Evolutionary conservation across 2,329 filamentous ascomycete species (phyloP), one percentile per base, ranked within the genome.

Genomic region (Tolypocladium album): DNA sequence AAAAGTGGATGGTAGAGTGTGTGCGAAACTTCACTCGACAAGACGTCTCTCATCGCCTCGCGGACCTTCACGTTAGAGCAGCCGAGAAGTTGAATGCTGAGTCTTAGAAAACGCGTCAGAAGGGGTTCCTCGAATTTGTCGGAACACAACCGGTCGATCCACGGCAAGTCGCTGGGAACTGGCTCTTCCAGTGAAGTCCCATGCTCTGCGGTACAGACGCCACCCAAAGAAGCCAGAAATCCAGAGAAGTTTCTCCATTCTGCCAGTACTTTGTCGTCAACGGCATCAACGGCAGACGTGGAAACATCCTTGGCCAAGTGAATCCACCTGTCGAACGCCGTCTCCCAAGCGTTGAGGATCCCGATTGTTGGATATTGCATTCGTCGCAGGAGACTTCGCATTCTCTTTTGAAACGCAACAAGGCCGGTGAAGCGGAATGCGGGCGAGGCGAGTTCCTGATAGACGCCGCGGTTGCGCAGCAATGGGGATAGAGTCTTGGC

Each of bases 231-330:
- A 6, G 85, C 85, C 13, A 89, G 75, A 63, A 89, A 88, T 0
- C 86, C 86, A 1, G 86, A 88, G 65, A 85, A 81, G 63, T 88
- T 89, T 43, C 86, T 80, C 86, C 86, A 89, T 66, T 88, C 84
- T 1, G 81, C 78, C 17, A 88, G 71, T 3, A 77, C 75, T 61
- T 73, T 79, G 63, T 87, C 85, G 42, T 85, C 79, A 22, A 85
- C 71, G 9, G 71, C 71, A 27, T 86, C 81, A 5, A 75, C 66
- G 2, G 78, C 69, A 1, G 78, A 75, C n/a, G 76, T 78, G 20
- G 83, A 83, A 12, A 88, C 80, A 58, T 87, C 82, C 64, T 84
- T 85, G 11, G 84, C 87, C 8, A 88, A 74, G 61, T 82, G 77
- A 24, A 86, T 76, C 86, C 86, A 89, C 60, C 79, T 79, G 38